phyloP scores from a whole-genome alignment of 1,284 basidiomycete genomes.

The Phellopilus nigrolimitatus region DNA sequence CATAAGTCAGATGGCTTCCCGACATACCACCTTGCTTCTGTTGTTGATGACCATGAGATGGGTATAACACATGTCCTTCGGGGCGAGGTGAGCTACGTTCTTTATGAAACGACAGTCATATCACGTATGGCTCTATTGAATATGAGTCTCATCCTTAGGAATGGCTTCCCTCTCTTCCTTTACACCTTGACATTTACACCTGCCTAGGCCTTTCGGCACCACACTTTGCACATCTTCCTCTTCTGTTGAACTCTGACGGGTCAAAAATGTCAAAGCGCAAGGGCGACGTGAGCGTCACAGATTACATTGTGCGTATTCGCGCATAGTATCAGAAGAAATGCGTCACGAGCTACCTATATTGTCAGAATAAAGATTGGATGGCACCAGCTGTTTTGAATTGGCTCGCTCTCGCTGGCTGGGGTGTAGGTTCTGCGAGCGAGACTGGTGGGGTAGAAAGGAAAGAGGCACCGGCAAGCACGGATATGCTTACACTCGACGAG shows the following conservation, averaged over 20 bases:
- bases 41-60: constrained; percentile 97
- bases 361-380: constrained; percentile 73
- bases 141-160: constrained; percentile 47
- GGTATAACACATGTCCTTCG: constrained; percentile 92
- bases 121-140: background rate
- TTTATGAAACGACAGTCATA: background rate
- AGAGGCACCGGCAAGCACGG: constrained; percentile 58
- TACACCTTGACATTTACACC: constrained; percentile 88
- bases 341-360: background rate
- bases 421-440: constrained; percentile 39
- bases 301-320: constrained; percentile 66
- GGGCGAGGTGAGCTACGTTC: constrained; percentile 65
- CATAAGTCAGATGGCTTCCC: constrained; percentile 92
- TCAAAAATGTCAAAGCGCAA: constrained; percentile 93
- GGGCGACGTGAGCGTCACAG: constrained; percentile 82
- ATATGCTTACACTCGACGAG: constrained; percentile 58
- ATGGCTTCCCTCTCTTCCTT: constrained; percentile 93
- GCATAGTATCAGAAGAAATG: background rate
- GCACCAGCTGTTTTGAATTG: constrained; percentile 89
- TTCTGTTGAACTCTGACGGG: constrained; percentile 88
- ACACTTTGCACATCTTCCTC: constrained; percentile 85
- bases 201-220: constrained; percentile 73
- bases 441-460: constrained; percentile 20
- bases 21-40: constrained; percentile 94
- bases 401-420: constrained; percentile 92